Evolutionary conservation across 768 basidiomycete genomes (phyloP).

Genomic region (Termitomyces bulborhizus): DNA sequence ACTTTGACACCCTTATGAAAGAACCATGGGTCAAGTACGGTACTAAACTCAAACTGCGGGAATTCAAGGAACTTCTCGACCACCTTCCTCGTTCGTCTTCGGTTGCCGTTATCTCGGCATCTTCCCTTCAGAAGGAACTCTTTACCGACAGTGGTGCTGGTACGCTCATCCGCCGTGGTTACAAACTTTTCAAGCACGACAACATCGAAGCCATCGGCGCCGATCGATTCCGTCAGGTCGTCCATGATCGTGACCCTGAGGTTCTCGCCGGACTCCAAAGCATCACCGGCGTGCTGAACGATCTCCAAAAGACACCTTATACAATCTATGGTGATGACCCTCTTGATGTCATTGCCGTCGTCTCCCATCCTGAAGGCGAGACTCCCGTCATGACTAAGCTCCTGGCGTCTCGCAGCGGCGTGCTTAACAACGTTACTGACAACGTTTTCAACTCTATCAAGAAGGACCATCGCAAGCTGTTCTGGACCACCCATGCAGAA

Average conservation of each 20-base stretch:
- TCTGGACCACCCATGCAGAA: conserved; percentile 97
- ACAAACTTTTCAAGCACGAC: conserved; percentile 92
- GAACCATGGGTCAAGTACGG: conserved; percentile 99
- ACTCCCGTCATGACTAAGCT: conserved; percentile 90
- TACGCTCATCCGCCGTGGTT: conserved; percentile 95
- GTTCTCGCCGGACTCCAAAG: conserved; percentile 77
- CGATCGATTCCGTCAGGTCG: conserved; percentile 90
- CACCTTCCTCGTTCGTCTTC: conserved; percentile 97
- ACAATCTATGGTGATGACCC: conserved; percentile 99
- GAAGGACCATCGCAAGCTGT: conserved; percentile 88
- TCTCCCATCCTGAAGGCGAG: conserved; percentile 87
- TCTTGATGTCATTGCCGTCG: conserved; percentile 90
- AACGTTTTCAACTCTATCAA: conserved; percentile 97
- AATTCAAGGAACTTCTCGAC: conserved; percentile 98
- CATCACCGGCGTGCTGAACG: conserved; percentile 81
- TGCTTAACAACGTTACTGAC: conserved; percentile 93
- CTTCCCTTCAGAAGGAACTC: conserved; percentile 92
- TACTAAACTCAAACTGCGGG: conserved; percentile 97
- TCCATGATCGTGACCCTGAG: conserved; percentile 94
- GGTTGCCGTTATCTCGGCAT: conserved; percentile 94
- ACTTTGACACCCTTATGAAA: conserved; percentile 95
- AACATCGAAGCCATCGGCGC: conserved; percentile 81
- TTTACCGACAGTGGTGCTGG: conserved; percentile 99
- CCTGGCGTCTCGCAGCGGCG: conserved; percentile 78
- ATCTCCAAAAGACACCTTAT: conserved; percentile 77